Evolutionary conservation across 768 basidiomycete species (phyloP).

Genomic region (Suillus paluster): DNA sequence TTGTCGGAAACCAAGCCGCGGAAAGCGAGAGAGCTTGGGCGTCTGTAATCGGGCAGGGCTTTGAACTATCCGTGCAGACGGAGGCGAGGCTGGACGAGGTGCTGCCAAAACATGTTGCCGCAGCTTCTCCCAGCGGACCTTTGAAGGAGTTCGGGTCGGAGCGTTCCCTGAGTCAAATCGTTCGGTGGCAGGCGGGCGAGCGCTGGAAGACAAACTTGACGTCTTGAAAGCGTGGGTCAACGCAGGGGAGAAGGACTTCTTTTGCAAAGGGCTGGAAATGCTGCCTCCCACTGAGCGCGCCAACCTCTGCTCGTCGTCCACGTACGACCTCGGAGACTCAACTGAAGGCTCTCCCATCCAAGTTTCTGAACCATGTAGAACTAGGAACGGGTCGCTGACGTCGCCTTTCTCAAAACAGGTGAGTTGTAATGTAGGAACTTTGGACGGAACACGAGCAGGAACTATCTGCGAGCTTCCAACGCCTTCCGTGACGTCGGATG

Average conservation of each 20-base stretch:
- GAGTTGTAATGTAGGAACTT: slow-evolving; percentile 3
- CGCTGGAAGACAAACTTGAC: slow-evolving; percentile 6
- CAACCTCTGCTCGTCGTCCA: not conserved
- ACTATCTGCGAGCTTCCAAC: not conserved
- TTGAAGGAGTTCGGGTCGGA: slow-evolving; percentile 35
- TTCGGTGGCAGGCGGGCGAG: not conserved
- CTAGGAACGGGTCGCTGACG: not conserved
- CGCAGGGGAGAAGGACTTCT: slow-evolving; percentile 15
- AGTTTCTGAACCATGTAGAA: not conserved
- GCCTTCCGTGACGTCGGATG: not conserved
- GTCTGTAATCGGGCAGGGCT: slow-evolving; percentile 35
- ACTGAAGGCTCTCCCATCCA: slow-evolving; percentile 14
- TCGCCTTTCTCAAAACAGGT: not conserved
- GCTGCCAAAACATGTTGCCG: slow-evolving; percentile 56
- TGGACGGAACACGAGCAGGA: slow-evolving; percentile 10
- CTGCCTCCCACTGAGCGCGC: not conserved
- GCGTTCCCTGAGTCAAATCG: slow-evolving; percentile 1
- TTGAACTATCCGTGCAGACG: slow-evolving; percentile 2
- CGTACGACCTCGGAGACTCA: slow-evolving; percentile 7
- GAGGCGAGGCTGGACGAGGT: slow-evolving; percentile 25
- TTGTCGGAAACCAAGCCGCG: slow-evolving; percentile 59
- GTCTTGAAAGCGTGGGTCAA: slow-evolving; percentile 13
- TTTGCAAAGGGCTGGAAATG: slow-evolving; percentile 6
- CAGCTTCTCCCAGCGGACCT: slow-evolving; percentile 55
- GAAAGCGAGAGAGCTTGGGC: slow-evolving; percentile 56